These are phyloP conservation scores for Amanita phalloides DNA, from an alignment of 768 basidiomycete species.

Conservation along the genomic window DNA sequence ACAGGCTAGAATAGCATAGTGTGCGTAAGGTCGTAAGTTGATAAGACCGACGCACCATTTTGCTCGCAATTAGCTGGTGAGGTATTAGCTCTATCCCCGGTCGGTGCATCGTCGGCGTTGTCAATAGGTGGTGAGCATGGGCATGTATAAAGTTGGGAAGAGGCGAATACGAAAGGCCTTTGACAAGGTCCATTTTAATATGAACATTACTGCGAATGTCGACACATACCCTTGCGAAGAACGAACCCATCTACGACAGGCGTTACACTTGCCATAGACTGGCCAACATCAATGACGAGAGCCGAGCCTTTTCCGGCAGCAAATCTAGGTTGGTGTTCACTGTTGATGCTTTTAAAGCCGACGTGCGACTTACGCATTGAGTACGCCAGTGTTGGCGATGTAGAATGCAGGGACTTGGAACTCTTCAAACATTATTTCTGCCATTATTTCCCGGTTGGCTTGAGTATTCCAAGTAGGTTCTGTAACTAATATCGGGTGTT, in stretches of 20 bases:
- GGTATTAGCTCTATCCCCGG: conserved; percentile 61
- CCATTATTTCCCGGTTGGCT: conserved; percentile 89
- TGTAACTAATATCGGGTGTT: conserved; percentile 88
- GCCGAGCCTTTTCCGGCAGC: conserved; percentile 97
- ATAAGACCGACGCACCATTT: conserved; percentile 33
- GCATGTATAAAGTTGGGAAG: conserved; percentile 75
- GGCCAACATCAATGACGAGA: conserved; percentile 89
- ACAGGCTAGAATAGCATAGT: conserved; percentile 42
- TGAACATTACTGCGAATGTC: not conserved
- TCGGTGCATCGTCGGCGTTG: conserved; percentile 35
- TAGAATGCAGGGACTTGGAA: conserved; percentile 94
- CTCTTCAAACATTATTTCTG: conserved; percentile 96
- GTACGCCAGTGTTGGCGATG: conserved; percentile 87
- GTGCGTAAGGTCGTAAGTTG: not conserved
- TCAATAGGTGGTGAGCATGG: conserved; percentile 61
- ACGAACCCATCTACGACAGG: conserved; percentile 98
- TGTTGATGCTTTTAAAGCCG: not conserved
- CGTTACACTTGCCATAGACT: conserved; percentile 81
- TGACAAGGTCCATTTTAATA: conserved; percentile 1
- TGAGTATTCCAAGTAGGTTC: conserved; percentile 96
- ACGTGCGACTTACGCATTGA: conserved; percentile 65
- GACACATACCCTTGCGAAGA: conserved; percentile 69
- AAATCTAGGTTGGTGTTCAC: conserved; percentile 44
- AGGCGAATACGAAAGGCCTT: conserved; percentile 70
- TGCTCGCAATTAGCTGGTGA: conserved; percentile 85